phyloP scores from a whole-genome alignment of 2,329 filamentous ascomycete genomes.

The Teratosphaeria destructans region DNA sequence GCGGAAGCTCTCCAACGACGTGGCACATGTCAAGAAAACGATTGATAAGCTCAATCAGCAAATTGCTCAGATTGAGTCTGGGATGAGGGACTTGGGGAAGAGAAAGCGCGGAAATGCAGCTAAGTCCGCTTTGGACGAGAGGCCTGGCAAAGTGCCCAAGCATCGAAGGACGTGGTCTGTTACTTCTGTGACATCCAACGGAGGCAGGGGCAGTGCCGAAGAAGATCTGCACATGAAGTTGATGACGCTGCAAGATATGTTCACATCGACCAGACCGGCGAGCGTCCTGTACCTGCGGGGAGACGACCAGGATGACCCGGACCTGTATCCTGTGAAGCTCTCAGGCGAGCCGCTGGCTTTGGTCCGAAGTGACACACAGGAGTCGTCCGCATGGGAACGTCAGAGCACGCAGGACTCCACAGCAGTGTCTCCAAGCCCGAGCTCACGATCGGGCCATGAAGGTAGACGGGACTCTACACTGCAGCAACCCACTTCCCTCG shows the following conservation, averaged over 20 bases:
- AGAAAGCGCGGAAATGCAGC: constrained; percentile 46
- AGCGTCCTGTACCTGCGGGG: constrained; percentile 70
- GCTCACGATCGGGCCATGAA: constrained; percentile 33
- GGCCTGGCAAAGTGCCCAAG: constrained; percentile 75
- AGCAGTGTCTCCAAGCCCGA: constrained; percentile 41
- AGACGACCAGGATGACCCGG: constrained; percentile 68
- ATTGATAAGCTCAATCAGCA: constrained; percentile 96
- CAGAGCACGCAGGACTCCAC: constrained; percentile 45
- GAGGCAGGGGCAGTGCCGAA: constrained; percentile 36
- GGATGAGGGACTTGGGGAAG: constrained; percentile 50
- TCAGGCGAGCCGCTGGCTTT: constrained; percentile 57
- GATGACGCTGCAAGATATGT: constrained; percentile 75
- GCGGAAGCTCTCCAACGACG: constrained; percentile 86
- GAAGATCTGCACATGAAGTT: constrained; percentile 74
- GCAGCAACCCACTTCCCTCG: constrained; percentile 35
- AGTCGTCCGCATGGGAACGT: constrained; percentile 40
- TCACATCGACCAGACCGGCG: constrained; percentile 68
- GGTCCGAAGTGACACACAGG: constrained; percentile 38
- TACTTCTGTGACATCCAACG: constrained; percentile 53
- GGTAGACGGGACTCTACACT: constrained; percentile 32
- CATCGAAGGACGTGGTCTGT: constrained; percentile 95
- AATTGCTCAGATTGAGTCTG: constrained; percentile 62
- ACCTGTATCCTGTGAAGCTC: constrained; percentile 64
- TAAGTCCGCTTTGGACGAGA: constrained; percentile 39
- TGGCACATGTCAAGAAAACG: constrained; percentile 89